phyloP scores from a whole-genome alignment of 768 basidiomycete species.

The Russula abietina region DNA sequence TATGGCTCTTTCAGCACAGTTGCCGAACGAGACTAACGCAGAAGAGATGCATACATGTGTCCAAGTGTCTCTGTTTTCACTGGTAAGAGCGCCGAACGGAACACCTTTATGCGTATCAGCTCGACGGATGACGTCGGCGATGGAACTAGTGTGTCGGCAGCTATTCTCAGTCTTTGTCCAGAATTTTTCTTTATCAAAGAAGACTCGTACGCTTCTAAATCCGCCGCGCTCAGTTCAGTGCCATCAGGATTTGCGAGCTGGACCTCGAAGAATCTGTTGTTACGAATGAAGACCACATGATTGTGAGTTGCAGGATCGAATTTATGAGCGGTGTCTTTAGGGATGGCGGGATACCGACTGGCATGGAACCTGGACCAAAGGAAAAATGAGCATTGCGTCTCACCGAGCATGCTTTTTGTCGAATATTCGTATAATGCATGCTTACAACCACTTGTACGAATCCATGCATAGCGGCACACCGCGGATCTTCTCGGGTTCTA shows the following conservation, averaged over 20 bases:
- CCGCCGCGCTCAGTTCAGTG: conserved; percentile 64
- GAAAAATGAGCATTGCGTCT: not conserved
- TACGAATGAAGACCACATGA: conserved; percentile 85
- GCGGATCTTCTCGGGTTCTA: conserved; percentile 84
- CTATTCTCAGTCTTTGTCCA: not conserved
- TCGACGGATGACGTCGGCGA: conserved; percentile 58
- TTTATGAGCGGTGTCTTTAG: conserved; percentile 77
- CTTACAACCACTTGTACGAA: conserved; percentile 91
- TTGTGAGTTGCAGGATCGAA: conserved; percentile 71
- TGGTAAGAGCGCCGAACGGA: conserved; percentile 73
- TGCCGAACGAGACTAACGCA: conserved; percentile 16
- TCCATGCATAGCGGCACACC: conserved; percentile 80
- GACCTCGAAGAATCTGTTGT: conserved; percentile 87
- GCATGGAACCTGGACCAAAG: conserved; percentile 69
- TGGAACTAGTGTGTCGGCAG: conserved; percentile 42
- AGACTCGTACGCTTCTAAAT: conserved; percentile 62
- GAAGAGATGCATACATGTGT: conserved; percentile 49
- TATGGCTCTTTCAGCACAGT: conserved; percentile 24
- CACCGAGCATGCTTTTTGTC: not conserved
- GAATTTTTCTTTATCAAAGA: not conserved
- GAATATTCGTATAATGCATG: conserved; percentile 1
- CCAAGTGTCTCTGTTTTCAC: conserved; percentile 89
- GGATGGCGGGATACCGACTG: conserved; percentile 78
- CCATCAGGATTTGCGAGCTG: conserved; percentile 60
- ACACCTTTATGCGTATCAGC: conserved; percentile 45